Evolutionary conservation across 805 yeast genomes (phyloP).

Genomic region (Zygosaccharomyces rouxii): DNA sequence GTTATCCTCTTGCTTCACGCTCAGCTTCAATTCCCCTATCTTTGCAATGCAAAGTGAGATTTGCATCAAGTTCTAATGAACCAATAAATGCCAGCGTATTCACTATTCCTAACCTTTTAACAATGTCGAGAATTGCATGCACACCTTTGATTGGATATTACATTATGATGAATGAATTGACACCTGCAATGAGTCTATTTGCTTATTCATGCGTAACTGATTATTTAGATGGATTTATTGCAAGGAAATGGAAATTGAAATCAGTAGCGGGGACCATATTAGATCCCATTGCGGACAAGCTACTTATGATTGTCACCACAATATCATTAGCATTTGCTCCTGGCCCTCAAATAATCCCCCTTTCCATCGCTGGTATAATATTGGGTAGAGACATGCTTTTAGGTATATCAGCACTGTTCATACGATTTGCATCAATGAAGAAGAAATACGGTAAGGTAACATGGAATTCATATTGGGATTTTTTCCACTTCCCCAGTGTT

Average conservation of each 20-base stretch:
- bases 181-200: slow-evolving; percentile 67
- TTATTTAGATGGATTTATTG: slow-evolving; percentile 86
- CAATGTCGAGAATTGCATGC: slow-evolving; percentile 70
- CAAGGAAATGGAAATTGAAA: slow-evolving; percentile 70
- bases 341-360: slow-evolving; percentile 62
- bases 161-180: slow-evolving; percentile 58
- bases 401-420: slow-evolving; percentile 64
- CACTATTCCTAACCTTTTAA: slow-evolving; percentile 83
- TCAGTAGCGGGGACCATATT: slow-evolving; percentile 84
- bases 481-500: slow-evolving; percentile 67
- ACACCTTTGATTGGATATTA: slow-evolving; percentile 85
- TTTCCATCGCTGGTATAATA: slow-evolving; percentile 60
- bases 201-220: slow-evolving; percentile 87
- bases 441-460: slow-evolving; percentile 38
- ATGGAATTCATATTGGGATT: slow-evolving; percentile 66
- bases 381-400: slow-evolving; percentile 79
- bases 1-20: neutral
- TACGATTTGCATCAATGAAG: slow-evolving; percentile 57
- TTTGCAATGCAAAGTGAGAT: neutral
- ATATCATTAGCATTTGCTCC: slow-evolving; percentile 55
- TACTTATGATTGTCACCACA: slow-evolving; percentile 82
- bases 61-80: slow-evolving; percentile 1
- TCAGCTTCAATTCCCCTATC: neutral
- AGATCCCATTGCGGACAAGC: slow-evolving; percentile 94
- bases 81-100: slow-evolving; percentile 38